Conservation (phyloP, 140 eudicot genomes). For the Flaveria floridana region DNA sequence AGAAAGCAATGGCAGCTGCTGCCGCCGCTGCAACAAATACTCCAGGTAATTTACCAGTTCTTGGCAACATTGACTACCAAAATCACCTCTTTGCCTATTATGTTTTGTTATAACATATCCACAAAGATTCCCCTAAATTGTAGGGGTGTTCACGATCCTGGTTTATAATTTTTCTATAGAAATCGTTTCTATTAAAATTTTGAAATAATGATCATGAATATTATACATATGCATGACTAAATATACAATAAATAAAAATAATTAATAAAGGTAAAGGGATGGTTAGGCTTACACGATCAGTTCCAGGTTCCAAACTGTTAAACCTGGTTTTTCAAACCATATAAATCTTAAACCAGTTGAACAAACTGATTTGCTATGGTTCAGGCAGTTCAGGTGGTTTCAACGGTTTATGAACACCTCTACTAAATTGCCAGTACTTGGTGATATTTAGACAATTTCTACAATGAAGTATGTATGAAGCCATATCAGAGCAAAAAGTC, state of each 20-base stretch:
- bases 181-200: too few relatives aligned
- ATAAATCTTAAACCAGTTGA: not conserved
- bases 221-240: not conserved
- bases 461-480: not conserved
- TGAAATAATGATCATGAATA: not conserved
- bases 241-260: not conserved
- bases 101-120: too few relatives aligned
- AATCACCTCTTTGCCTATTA: not conserved
- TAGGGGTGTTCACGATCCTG: not conserved
- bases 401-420: not conserved
- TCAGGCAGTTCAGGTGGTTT: not conserved
- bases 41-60: slow-evolving; percentile 38
- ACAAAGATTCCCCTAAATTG: not conserved
- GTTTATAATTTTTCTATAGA: too few relatives aligned
- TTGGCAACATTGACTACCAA: slow-evolving; percentile 8
- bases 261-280: not conserved
- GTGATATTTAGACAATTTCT: not conserved
- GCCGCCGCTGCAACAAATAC: slow-evolving; percentile 56
- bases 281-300: not conserved
- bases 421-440: not conserved
- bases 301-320: not conserved
- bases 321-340: not conserved
- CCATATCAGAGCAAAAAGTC: not conserved
- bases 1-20: slow-evolving; percentile 65
- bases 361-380: not conserved